These are phyloP conservation scores for Hymenoscyphus fraxineus DNA, from an alignment of 2,329 filamentous ascomycete genomes.

Conservation along the genomic window DNA sequence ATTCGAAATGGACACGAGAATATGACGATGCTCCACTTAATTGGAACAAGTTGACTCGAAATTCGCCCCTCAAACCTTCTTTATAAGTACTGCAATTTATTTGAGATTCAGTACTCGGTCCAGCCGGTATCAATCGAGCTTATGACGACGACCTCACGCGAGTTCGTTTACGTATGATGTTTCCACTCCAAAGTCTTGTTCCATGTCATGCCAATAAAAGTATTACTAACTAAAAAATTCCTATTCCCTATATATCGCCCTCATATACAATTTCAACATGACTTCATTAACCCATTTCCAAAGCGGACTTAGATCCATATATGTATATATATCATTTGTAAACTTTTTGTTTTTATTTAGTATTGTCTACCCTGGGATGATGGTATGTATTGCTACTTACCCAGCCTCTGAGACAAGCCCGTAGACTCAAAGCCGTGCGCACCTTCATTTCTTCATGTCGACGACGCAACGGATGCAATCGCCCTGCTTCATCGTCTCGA, in stretches of 20 bases:
- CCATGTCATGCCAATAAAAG: background rate
- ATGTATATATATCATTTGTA: background rate
- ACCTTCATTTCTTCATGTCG: conserved; percentile 45
- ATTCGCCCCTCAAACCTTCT: background rate
- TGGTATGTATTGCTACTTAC: background rate
- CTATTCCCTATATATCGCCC: background rate
- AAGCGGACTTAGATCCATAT: background rate
- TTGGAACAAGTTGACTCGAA: background rate
- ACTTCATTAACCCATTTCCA: background rate
- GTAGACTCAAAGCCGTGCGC: conserved; percentile 7
- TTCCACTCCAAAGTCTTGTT: background rate
- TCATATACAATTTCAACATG: background rate
- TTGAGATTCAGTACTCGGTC: background rate
- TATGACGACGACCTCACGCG: background rate
- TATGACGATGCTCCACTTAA: no score
- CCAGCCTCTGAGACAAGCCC: background rate
- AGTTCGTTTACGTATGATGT: background rate
- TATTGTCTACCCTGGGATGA: background rate
- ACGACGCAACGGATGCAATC: conserved; percentile 97
- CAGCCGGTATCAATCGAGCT: background rate
- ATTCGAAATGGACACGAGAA: no score
- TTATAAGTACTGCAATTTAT: background rate
- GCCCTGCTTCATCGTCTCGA: conserved; percentile 89
- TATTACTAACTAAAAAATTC: background rate
- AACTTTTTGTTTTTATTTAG: background rate